Conservation (phyloP, 495 filamentous ascomycete genomes). For the Extremus antarcticus region DNA sequence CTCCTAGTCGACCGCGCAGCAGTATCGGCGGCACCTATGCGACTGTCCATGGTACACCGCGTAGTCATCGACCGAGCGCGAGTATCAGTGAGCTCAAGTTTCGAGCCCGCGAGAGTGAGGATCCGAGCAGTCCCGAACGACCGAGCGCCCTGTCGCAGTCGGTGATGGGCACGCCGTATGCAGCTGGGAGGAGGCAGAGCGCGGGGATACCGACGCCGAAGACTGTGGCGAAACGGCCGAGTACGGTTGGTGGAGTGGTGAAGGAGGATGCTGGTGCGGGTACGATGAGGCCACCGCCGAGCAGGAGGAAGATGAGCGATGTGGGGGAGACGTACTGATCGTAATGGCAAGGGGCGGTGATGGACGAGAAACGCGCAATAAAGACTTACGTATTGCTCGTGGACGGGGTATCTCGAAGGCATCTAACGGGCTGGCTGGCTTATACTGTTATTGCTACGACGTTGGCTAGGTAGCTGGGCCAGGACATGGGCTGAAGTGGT, state of each 20-base stretch:
- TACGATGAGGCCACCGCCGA: constrained; percentile 42
- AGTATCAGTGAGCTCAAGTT: constrained; percentile 11
- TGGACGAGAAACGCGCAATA: neutral
- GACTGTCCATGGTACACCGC: constrained; percentile 12
- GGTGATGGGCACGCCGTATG: constrained; percentile 6
- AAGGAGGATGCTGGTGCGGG: constrained; percentile 34
- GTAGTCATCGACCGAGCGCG: constrained; percentile 9
- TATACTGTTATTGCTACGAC: too few relatives aligned
- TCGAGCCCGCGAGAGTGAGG: constrained; percentile 16
- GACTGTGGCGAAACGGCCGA: constrained; percentile 19
- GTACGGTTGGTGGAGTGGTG: constrained; percentile 3
- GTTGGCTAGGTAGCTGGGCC: too few relatives aligned
- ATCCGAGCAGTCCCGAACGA: constrained; percentile 6
- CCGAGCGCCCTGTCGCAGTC: constrained; percentile 16
- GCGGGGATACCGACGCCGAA: constrained; percentile 9
- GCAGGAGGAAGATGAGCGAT: constrained; percentile 42
- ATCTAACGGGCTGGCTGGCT: too few relatives aligned
- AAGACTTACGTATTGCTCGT: too few relatives aligned
- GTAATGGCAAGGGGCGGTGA: neutral
- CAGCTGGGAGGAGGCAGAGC: constrained; percentile 28
- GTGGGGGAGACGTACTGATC: constrained; percentile 57
- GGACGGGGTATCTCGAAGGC: too few relatives aligned
- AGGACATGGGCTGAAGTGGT: too few relatives aligned
- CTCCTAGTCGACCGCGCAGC: constrained; percentile 40
- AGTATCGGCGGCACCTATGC: constrained; percentile 43